These are phyloP conservation scores for Plasmopara viticola DNA, from an alignment of 352 stramenopile genomes.

Conservation along the genomic window DNA sequence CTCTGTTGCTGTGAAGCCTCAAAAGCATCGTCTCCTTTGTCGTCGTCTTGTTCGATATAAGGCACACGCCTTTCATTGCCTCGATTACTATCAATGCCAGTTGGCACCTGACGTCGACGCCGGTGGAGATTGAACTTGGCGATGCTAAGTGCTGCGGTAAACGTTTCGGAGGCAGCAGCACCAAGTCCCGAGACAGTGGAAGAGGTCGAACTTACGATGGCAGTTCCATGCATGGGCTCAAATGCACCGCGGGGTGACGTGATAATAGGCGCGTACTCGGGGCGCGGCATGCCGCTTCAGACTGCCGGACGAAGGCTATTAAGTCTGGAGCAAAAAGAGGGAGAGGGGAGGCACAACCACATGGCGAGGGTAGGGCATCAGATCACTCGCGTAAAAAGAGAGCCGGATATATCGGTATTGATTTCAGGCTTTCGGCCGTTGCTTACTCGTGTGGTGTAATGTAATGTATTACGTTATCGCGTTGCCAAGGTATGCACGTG, in stretches of 20 bases:
- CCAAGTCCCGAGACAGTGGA: constrained; percentile 27
- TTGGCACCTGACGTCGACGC: constrained; percentile 24
- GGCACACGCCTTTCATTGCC: constrained; percentile 9
- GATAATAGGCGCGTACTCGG: constrained; percentile 36
- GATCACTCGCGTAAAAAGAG: constrained; percentile 4
- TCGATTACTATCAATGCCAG: constrained; percentile 2
- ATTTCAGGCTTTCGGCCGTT: constrained; percentile 7
- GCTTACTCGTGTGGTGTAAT: not conserved
- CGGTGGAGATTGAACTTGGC: constrained; percentile 30
- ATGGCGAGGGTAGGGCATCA: constrained; percentile 13
- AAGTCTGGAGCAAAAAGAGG: constrained; percentile 18
- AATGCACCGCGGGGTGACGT: constrained; percentile 25
- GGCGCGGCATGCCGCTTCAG: constrained; percentile 24
- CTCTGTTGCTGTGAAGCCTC: constrained; percentile 16
- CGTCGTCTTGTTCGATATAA: constrained; percentile 23
- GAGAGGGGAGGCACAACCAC: constrained; percentile 7
- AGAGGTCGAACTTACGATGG: constrained; percentile 14
- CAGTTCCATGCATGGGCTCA: constrained; percentile 8
- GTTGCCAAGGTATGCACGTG: too few species aligned
- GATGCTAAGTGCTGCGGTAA: constrained; percentile 25
- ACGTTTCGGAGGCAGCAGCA: constrained; percentile 21
- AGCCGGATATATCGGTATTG: constrained; percentile 5
- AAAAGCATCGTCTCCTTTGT: constrained; percentile 23
- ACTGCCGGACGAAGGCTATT: constrained; percentile 6
- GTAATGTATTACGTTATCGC: too few species aligned